phyloP scores from a whole-genome alignment of 139 green algal species.

The Chlamydomonas applanata region DNA sequence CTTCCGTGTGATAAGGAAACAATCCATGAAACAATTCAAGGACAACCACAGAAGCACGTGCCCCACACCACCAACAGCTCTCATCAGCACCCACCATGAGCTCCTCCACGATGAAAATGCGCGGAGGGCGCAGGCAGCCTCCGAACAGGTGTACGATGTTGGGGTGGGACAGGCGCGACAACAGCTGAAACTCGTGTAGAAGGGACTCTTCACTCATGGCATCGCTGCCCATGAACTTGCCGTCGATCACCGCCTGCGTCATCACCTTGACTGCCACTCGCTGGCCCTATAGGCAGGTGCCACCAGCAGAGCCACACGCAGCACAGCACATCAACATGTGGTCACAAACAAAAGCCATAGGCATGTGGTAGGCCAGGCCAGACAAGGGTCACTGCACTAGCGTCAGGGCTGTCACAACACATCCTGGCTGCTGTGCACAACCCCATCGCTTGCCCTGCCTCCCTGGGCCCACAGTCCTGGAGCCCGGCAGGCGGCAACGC shows the following conservation, averaged over 20 bases:
- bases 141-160: slow-evolving; percentile 56
- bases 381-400: too few relatives aligned
- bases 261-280: slow-evolving; percentile 29
- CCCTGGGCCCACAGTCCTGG: too few relatives aligned
- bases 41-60: neutral
- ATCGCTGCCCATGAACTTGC: slow-evolving; percentile 9
- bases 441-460: too few relatives aligned
- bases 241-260: slow-evolving; percentile 22
- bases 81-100: slow-evolving; percentile 33
- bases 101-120: slow-evolving; percentile 46
- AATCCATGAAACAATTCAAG: neutral
- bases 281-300: neutral
- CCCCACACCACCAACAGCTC: too few relatives aligned
- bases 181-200: slow-evolving; percentile 23
- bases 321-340: neutral
- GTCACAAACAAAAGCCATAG: neutral
- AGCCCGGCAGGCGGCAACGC: too few relatives aligned
- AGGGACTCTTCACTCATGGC: neutral
- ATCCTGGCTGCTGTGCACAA: neutral
- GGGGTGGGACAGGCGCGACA: slow-evolving; percentile 40
- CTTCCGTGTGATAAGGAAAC: too few relatives aligned
- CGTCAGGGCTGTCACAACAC: neutral
- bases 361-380: too few relatives aligned
- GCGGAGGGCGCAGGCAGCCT: slow-evolving; percentile 23
- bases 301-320: neutral